Evolutionary conservation across 306 rosid species (phyloP).

Genomic region (Alnus glutinosa): DNA sequence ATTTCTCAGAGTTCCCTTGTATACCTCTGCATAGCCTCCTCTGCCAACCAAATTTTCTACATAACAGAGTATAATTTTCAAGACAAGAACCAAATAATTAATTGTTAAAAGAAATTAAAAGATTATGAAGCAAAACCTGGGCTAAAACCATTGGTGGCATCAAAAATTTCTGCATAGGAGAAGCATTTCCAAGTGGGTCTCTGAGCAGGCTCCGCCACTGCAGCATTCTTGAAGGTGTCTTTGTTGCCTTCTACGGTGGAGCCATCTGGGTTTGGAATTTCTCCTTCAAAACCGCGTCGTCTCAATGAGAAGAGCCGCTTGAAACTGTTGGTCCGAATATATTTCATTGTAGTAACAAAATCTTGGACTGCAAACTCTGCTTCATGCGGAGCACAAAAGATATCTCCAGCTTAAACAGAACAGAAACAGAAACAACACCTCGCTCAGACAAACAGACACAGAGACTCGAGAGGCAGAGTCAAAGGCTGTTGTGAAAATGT

Average conservation of each 20-base stretch:
- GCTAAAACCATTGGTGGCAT: constrained; percentile 81
- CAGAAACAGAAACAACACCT: constrained; percentile 8
- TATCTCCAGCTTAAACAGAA: constrained; percentile 18
- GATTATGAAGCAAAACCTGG: constrained; percentile 46
- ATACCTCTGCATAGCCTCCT: constrained; percentile 94
- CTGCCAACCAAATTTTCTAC: constrained; percentile 82
- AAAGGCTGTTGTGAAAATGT: constrained; percentile 19
- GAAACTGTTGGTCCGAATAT: constrained; percentile 62
- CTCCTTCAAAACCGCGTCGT: constrained; percentile 50
- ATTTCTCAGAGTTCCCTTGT: constrained; percentile 59
- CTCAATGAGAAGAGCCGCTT: constrained; percentile 76
- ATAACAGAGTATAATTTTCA: constrained; percentile 6
- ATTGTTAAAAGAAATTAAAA: too few relatives aligned
- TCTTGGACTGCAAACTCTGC: constrained; percentile 38
- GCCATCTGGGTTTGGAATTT: constrained; percentile 29
- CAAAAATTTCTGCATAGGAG: constrained; percentile 65
- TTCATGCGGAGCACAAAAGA: constrained; percentile 39
- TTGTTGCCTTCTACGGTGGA: constrained; percentile 30
- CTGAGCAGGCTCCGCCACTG: constrained; percentile 29
- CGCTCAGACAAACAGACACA: constrained; percentile 5
- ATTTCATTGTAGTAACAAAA: constrained; percentile 50
- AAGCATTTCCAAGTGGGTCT: constrained; percentile 94
- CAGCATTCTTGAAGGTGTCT: constrained; percentile 25
- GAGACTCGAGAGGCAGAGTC: constrained; percentile 28
- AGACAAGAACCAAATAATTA: not conserved